Conservation (phyloP, 2,329 filamentous ascomycete genomes). For the Fusarium zealandicum region DNA sequence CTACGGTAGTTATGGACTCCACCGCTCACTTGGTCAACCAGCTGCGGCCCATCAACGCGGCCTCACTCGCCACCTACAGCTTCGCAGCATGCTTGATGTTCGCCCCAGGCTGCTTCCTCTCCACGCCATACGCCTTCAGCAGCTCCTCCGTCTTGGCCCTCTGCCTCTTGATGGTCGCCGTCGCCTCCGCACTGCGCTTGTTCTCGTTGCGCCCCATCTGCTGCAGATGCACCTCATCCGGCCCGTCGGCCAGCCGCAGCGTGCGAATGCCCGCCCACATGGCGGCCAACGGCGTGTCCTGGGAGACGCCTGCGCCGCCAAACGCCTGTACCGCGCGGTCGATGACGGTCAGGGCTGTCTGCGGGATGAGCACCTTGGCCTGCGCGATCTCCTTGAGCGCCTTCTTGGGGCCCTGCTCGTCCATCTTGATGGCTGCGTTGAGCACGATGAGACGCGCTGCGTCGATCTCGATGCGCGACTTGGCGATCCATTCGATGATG, state of each 20-base stretch:
- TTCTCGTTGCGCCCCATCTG: conserved; percentile 86
- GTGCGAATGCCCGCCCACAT: conserved; percentile 86
- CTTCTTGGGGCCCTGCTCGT: conserved; percentile 85
- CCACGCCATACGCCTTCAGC: conserved; percentile 64
- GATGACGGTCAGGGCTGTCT: conserved; percentile 83
- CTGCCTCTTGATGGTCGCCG: conserved; percentile 70
- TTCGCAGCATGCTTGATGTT: conserved; percentile 56
- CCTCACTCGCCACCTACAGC: conserved; percentile 47
- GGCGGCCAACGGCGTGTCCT: conserved; percentile 89
- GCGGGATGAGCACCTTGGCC: conserved; percentile 90
- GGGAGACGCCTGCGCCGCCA: conserved; percentile 87
- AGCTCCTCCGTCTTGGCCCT: conserved; percentile 69
- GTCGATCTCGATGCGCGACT: conserved; percentile 92
- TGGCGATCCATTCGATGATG: conserved; percentile 93
- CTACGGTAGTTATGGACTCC: conserved; percentile 7
- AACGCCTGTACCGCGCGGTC: conserved; percentile 94
- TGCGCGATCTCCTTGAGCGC: conserved; percentile 93
- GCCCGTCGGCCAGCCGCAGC: conserved; percentile 87
- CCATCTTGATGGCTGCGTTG: conserved; percentile 95
- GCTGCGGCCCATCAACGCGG: conserved; percentile 1
- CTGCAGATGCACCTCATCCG: conserved; percentile 91
- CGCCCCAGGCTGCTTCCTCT: conserved; percentile 57
- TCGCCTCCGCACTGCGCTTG: conserved; percentile 67
- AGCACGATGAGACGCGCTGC: conserved; percentile 87
- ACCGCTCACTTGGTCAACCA: conserved; percentile 24